A percentile compares a stretch with the other conserved stretches of the same genome.
phyloP scores from a whole-genome alignment of 345 rosid genomes.

The sweet orange (Citrus sinensis) region DNA sequence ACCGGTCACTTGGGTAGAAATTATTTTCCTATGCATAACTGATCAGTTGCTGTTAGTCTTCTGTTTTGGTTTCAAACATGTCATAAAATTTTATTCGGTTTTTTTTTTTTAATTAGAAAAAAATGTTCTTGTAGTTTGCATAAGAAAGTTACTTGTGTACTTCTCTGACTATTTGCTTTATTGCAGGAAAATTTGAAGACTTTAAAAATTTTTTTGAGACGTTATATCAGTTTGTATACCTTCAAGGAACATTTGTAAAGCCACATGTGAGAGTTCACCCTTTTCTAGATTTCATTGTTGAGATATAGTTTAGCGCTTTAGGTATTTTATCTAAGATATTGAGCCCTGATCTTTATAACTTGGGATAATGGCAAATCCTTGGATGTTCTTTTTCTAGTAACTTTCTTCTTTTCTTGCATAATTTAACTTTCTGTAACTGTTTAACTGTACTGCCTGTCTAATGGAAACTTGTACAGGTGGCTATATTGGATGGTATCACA shows the following conservation, averaged over 20 bases:
- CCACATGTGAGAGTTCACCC: slow-evolving; percentile 65
- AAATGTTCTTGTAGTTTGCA: slow-evolving; percentile 4
- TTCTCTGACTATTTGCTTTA: slow-evolving; percentile 6
- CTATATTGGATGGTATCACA: slow-evolving; percentile 69
- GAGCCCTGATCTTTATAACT: not conserved
- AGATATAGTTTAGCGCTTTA: slow-evolving; percentile 12
- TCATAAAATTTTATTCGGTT: slow-evolving; percentile 6
- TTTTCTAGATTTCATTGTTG: slow-evolving; percentile 4
- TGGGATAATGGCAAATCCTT: not conserved
- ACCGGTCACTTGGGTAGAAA: not conserved
- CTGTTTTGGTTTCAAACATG: not conserved
- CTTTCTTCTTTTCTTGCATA: not conserved
- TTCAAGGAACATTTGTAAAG: slow-evolving; percentile 85
- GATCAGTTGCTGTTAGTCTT: not conserved
- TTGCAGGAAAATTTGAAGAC: slow-evolving; percentile 68
- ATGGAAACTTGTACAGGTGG: slow-evolving; percentile 47
- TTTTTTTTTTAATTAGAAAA: not conserved
- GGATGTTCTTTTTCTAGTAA: not conserved
- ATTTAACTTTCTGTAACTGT: not conserved
- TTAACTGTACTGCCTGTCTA: not conserved
- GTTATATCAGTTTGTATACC: slow-evolving; percentile 74
- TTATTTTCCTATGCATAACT: not conserved
- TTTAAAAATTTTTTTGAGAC: slow-evolving; percentile 59
- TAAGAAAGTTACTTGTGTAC: slow-evolving; percentile 18
- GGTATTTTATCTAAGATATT: not conserved